A percentile compares a stretch with the other conserved stretches of the same genome.
Evolutionary conservation across 2,329 filamentous ascomycete genomes (phyloP).

Genomic region (Fusarium camptoceras): DNA sequence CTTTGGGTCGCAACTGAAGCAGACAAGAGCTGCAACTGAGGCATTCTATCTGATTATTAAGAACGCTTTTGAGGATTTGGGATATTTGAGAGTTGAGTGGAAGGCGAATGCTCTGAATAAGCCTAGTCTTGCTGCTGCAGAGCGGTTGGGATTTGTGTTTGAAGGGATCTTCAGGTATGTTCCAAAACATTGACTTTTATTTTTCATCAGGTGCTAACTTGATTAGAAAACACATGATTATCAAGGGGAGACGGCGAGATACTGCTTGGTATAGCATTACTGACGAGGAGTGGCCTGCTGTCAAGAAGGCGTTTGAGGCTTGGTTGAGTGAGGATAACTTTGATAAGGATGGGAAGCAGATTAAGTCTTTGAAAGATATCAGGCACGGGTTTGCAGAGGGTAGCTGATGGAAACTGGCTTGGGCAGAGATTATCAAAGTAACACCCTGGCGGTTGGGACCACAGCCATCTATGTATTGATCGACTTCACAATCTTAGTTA

Average conservation of each 20-base stretch:
- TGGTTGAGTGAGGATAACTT: constrained; percentile 70
- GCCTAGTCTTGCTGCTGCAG: constrained; percentile 65
- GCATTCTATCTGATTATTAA: constrained; percentile 66
- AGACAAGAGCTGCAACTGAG: constrained; percentile 68
- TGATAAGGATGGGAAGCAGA: constrained; percentile 64
- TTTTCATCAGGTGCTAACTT: background rate
- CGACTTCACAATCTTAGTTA: background rate
- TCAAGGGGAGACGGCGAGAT: constrained; percentile 68
- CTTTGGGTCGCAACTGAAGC: constrained; percentile 62
- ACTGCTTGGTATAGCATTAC: constrained; percentile 71
- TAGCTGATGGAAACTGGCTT: background rate
- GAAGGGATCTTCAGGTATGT: constrained; percentile 68
- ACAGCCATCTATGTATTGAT: background rate
- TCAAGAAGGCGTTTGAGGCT: constrained; percentile 59
- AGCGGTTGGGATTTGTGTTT: constrained; percentile 67
- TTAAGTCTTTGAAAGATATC: constrained; percentile 55
- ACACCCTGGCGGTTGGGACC: background rate
- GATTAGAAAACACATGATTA: constrained; percentile 66
- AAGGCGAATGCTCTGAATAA: constrained; percentile 70
- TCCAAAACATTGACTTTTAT: rapidly evolving
- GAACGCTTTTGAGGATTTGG: constrained; percentile 64
- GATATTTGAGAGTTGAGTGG: constrained; percentile 71
- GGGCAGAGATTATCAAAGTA: too few species aligned
- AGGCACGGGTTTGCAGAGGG: constrained; percentile 6
- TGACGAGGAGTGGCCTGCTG: constrained; percentile 67